phyloP scores from a whole-genome alignment of 345 rosid genomes.

The Moringa oleifera region DNA sequence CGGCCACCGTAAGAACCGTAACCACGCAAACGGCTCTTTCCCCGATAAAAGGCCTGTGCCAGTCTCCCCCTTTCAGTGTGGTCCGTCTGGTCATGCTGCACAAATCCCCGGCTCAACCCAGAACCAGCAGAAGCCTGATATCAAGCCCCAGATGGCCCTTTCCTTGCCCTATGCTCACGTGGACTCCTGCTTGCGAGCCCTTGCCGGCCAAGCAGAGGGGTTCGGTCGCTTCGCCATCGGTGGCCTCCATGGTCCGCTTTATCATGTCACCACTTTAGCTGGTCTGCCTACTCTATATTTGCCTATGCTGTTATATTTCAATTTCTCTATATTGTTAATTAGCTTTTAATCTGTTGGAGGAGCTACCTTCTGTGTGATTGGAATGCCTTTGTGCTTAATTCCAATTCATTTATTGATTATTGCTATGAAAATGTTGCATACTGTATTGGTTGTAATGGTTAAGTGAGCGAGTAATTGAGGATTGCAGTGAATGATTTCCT shows the following conservation, averaged over 20 bases:
- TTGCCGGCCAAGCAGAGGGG: constrained; percentile 86
- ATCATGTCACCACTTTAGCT: constrained; percentile 58
- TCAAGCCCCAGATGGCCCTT: constrained; percentile 12
- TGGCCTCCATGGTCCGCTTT: constrained; percentile 68
- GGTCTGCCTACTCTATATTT: constrained; percentile 29
- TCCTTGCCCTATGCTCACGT: constrained; percentile 58
- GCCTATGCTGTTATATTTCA: no score
- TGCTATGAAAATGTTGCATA: no score
- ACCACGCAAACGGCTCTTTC: constrained; percentile 11
- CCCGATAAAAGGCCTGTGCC: constrained; percentile 12
- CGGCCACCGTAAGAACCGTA: constrained; percentile 33
- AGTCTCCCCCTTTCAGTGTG: constrained; percentile 8
- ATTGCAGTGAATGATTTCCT: neutral
- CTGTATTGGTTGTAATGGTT: no score
- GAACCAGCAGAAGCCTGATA: neutral
- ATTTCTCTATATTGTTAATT: no score
- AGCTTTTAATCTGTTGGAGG: no score
- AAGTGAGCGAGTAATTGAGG: neutral
- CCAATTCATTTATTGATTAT: no score
- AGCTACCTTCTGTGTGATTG: no score
- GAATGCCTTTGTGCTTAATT: no score
- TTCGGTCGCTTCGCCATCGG: constrained; percentile 81
- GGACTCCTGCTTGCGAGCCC: constrained; percentile 68
- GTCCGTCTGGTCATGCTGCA: constrained; percentile 14
- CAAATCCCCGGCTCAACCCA: constrained; percentile 9